These are phyloP conservation scores for Tolypocladium capitatum DNA, from an alignment of 2,329 filamentous ascomycete genomes.

Conservation along the genomic window DNA sequence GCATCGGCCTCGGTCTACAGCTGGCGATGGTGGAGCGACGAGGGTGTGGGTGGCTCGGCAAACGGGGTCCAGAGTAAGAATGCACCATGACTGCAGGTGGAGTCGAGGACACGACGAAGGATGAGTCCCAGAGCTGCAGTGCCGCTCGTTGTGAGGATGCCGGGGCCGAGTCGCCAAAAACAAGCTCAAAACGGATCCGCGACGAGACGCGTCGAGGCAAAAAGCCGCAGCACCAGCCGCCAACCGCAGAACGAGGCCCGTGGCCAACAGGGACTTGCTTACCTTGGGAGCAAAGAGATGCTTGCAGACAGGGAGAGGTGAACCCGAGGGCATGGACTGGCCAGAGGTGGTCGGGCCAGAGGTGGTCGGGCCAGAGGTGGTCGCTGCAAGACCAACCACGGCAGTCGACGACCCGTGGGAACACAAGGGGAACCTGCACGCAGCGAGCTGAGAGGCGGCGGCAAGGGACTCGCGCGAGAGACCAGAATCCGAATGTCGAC, in stretches of 20 bases:
- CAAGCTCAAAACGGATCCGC: not conserved
- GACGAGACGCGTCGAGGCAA: not conserved
- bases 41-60: not conserved
- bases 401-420: not conserved
- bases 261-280: not conserved
- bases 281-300: not conserved
- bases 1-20: not conserved
- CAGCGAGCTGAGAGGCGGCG: constrained; percentile 15
- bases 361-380: too few relatives aligned
- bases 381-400: not conserved
- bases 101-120: not conserved
- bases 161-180: not conserved
- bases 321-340: constrained; percentile 6
- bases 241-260: not conserved
- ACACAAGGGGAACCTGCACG: constrained; percentile 11
- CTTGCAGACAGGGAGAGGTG: not conserved
- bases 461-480: constrained; percentile 16
- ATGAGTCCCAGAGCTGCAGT: not conserved
- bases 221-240: not conserved
- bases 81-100: too few relatives aligned
- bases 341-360: too few relatives aligned
- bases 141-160: not conserved
- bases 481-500: constrained; percentile 13
- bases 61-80: too few relatives aligned
- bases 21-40: not conserved